Evolutionary conservation across 352 stramenopile genomes (phyloP).

Genomic region (Phytopythium aichiense): DNA sequence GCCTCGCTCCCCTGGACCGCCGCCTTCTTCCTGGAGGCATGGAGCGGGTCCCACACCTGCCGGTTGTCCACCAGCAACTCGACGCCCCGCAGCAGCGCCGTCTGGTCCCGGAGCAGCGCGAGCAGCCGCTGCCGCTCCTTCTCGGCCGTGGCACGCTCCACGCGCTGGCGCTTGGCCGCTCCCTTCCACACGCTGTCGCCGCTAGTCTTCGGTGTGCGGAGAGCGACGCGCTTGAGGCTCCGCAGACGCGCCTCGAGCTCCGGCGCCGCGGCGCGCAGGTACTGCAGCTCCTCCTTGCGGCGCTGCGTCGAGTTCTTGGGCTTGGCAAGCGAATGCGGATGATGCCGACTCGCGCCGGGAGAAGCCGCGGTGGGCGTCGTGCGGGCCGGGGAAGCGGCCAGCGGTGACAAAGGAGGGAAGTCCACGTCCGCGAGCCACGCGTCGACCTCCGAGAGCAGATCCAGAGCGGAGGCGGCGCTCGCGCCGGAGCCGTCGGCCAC

Average conservation of each 20-base stretch:
- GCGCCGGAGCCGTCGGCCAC: neutral
- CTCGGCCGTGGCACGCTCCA: neutral
- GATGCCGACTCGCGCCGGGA: neutral
- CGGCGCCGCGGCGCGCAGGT: neutral
- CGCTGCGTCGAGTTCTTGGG: slow-evolving; percentile 5
- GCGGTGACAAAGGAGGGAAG: neutral
- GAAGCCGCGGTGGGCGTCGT: neutral
- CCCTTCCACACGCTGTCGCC: neutral
- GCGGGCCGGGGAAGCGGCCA: neutral
- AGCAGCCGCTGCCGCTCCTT: slow-evolving; percentile 2
- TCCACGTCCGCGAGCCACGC: neutral
- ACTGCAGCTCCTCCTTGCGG: slow-evolving; percentile 4
- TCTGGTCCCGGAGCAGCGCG: neutral
- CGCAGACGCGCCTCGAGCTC: neutral
- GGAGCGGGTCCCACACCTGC: neutral
- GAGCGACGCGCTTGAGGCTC: slow-evolving; percentile 1
- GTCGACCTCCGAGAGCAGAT: neutral
- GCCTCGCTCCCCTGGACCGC: neutral
- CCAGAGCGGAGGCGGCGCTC: neutral
- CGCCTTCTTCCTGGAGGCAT: neutral
- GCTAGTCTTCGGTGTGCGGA: too few species aligned
- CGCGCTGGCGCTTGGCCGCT: neutral
- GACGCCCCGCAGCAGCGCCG: neutral
- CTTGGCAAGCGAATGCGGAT: neutral
- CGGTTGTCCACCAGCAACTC: slow-evolving; percentile 4